Conservation (phyloP, 1,139 yeast species). For the Pichia sp. region DNA sequence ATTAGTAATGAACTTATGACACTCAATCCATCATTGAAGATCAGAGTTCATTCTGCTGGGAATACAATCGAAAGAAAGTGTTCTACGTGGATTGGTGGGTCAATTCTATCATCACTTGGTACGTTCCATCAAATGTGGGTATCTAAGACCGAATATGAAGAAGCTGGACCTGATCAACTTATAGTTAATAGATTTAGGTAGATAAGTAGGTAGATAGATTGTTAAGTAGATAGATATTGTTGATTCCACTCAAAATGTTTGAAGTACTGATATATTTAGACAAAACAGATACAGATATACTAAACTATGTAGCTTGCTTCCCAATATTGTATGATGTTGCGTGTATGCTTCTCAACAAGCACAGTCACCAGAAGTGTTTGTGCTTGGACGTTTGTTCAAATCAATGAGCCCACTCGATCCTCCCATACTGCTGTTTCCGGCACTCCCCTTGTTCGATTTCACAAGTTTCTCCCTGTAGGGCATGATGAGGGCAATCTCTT, state of each 20-base stretch:
- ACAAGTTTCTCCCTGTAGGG: conserved; percentile 35
- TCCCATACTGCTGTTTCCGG: not conserved
- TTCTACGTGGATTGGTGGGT: conserved; percentile 94
- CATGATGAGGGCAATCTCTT: conserved; percentile 69
- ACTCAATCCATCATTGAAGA: conserved; percentile 83
- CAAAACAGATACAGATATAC: no score
- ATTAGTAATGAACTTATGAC: conserved; percentile 65
- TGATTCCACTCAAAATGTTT: not conserved
- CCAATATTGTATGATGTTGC: no score
- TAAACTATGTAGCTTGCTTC: no score
- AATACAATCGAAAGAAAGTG: conserved; percentile 74
- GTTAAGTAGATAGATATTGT: not conserved
- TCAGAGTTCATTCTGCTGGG: conserved; percentile 84
- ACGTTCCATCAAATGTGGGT: conserved; percentile 98
- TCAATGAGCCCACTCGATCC: conserved; percentile 28
- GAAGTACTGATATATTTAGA: no score
- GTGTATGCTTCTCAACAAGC: conserved; percentile 19
- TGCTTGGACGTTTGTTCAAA: conserved; percentile 40
- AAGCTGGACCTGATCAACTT: conserved; percentile 80
- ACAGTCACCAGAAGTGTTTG: conserved; percentile 31
- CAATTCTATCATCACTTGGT: conserved; percentile 85
- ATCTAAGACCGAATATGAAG: conserved; percentile 82
- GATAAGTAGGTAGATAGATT: not conserved
- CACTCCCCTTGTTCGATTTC: conserved; percentile 19
- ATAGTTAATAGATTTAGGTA: conserved; percentile 67